Evolutionary conservation across 768 basidiomycete genomes (phyloP).

Genomic region (Amanita polypyramis): DNA sequence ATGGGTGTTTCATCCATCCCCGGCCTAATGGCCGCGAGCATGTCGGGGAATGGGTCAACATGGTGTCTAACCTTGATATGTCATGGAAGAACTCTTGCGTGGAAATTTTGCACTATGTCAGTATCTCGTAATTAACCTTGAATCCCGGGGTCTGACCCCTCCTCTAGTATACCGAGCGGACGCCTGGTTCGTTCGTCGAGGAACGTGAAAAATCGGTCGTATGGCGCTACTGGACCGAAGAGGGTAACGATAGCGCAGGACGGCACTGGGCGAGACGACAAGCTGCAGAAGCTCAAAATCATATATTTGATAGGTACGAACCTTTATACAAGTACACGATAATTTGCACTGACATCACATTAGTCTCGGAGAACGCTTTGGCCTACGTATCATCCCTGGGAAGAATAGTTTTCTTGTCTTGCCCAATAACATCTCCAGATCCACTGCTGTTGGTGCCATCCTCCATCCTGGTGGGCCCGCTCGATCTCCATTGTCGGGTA

Average conservation of each 20-base stretch:
- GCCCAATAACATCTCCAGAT: slow-evolving; percentile 74
- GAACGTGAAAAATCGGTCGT: slow-evolving; percentile 75
- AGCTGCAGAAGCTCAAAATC: slow-evolving; percentile 87
- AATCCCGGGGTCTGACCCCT: slow-evolving; percentile 5
- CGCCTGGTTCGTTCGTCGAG: slow-evolving; percentile 77
- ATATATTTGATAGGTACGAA: slow-evolving; percentile 67
- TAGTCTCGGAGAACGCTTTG: slow-evolving; percentile 74
- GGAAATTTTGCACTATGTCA: slow-evolving; percentile 76
- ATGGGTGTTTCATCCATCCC: slow-evolving; percentile 77
- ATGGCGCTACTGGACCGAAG: slow-evolving; percentile 77
- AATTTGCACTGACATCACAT: not conserved
- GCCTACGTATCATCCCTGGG: slow-evolving; percentile 75
- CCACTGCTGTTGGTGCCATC: slow-evolving; percentile 76
- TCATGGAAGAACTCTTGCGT: slow-evolving; percentile 74
- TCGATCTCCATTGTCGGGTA: slow-evolving; percentile 30
- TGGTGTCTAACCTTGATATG: slow-evolving; percentile 70
- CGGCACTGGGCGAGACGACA: slow-evolving; percentile 78
- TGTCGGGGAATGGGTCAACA: slow-evolving; percentile 57
- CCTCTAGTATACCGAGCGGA: slow-evolving; percentile 77
- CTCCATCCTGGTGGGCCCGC: slow-evolving; percentile 53
- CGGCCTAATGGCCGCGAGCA: slow-evolving; percentile 14
- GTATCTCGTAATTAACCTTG: slow-evolving; percentile 18
- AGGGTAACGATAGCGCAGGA: slow-evolving; percentile 36
- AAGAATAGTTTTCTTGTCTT: slow-evolving; percentile 73
- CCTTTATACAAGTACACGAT: not conserved